Evolutionary conservation across 805 yeast species (phyloP).

Genomic region (Crinitomyces ghanaensis): DNA sequence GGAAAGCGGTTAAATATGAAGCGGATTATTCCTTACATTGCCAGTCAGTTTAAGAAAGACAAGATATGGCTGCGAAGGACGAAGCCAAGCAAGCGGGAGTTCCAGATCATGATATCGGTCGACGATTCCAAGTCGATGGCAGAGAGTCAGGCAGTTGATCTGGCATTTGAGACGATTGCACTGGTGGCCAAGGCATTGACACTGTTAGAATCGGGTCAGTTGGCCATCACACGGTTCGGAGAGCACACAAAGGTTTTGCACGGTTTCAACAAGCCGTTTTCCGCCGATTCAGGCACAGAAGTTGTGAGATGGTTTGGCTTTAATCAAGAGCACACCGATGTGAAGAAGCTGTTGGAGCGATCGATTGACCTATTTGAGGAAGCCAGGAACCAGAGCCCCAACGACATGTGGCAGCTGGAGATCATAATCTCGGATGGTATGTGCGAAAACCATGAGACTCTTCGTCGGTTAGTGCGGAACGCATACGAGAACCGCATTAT

Average conservation of each 20-base stretch:
- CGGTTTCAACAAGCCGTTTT: constrained; percentile 78
- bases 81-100: constrained; percentile 93
- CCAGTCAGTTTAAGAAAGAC: constrained; percentile 93
- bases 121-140: constrained; percentile 98
- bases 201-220: constrained; percentile 87
- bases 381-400: constrained; percentile 29
- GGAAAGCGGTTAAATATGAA: constrained; percentile 97
- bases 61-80: constrained; percentile 97
- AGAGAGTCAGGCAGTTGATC: constrained; percentile 77
- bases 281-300: constrained; percentile 69
- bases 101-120: constrained; percentile 93
- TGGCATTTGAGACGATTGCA: constrained; percentile 92
- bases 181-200: constrained; percentile 88
- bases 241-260: constrained; percentile 74
- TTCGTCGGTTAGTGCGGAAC: constrained; percentile 73
- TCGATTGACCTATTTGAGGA: constrained; percentile 66
- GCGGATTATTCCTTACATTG: constrained; percentile 93
- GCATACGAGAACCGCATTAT: constrained; percentile 88
- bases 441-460: constrained; percentile 83
- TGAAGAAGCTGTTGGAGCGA: constrained; percentile 55
- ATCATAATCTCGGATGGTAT: constrained; percentile 94
- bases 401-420: constrained; percentile 84
- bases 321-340: constrained; percentile 79
- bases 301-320: constrained; percentile 84
- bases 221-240: constrained; percentile 86